phyloP scores from a whole-genome alignment of 2,329 filamentous ascomycete species.

The Aspergillus udagawae region DNA sequence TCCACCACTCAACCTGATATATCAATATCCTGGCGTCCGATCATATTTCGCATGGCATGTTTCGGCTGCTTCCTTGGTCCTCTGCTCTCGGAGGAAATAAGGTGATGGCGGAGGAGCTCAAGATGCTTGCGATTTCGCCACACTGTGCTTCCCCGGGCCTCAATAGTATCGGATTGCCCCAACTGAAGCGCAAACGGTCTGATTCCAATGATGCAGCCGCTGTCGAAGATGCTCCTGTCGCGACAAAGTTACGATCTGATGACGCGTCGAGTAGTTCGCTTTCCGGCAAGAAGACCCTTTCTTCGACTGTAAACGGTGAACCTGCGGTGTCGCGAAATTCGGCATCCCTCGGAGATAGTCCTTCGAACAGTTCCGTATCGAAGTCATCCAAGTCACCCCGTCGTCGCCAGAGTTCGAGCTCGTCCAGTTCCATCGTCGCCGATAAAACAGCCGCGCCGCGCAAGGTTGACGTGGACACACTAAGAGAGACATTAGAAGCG shows the following conservation, averaged over 20 bases:
- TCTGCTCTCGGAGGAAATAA: slow-evolving; percentile 44
- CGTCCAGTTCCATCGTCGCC: slow-evolving; percentile 8
- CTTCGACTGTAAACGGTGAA: slow-evolving; percentile 10
- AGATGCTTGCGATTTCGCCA: slow-evolving; percentile 38
- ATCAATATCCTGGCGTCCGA: slow-evolving; percentile 9
- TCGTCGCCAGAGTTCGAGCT: slow-evolving; percentile 2
- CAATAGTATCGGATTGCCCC: slow-evolving; percentile 34
- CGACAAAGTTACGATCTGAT: slow-evolving; percentile 32
- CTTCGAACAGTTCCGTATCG: slow-evolving; percentile 1
- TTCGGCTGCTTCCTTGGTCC: slow-evolving; percentile 46
- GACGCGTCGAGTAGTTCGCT: slow-evolving; percentile 12
- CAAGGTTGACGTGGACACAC: slow-evolving; percentile 41
- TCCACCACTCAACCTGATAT: slow-evolving; percentile 5
- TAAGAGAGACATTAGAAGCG: slow-evolving; percentile 72
- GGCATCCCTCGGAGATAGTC: slow-evolving; percentile 9
- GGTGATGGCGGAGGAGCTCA: slow-evolving; percentile 41
- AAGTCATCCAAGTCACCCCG: slow-evolving; percentile 1
- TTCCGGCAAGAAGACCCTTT: slow-evolving; percentile 3
- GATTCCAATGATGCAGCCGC: slow-evolving; percentile 43
- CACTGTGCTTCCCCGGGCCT: slow-evolving; percentile 29
- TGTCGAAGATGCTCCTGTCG: slow-evolving; percentile 23
- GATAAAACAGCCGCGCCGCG: slow-evolving; percentile 16
- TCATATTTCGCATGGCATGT: slow-evolving; percentile 45
- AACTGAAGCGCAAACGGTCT: slow-evolving; percentile 57
- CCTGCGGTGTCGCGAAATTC: slow-evolving; percentile 9